These are phyloP conservation scores for Cyberlindnera maclurae DNA, from an alignment of 805 yeast species.

Conservation along the genomic window DNA sequence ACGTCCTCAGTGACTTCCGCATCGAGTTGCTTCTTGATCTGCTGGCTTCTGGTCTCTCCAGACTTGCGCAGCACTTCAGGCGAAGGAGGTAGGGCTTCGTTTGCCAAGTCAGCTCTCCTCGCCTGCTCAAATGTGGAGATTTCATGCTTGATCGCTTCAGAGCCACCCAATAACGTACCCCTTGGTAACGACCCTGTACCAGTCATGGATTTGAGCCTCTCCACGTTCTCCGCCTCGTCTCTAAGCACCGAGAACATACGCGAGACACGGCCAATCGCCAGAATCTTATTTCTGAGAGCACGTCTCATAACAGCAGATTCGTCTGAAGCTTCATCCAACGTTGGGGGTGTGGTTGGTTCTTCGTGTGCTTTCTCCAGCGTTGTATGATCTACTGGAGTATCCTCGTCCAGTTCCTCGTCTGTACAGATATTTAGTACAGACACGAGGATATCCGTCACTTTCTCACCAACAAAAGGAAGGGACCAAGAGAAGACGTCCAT, in stretches of 20 bases:
- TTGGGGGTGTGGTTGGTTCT: neutral
- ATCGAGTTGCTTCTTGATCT: constrained; percentile 31
- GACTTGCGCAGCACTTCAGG: constrained; percentile 45
- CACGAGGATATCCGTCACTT: constrained; percentile 88
- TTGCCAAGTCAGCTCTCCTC: constrained; percentile 64
- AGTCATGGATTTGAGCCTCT: constrained; percentile 63
- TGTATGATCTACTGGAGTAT: constrained; percentile 38
- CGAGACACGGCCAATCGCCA: constrained; percentile 94
- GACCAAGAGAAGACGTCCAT: constrained; percentile 99
- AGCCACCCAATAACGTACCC: constrained; percentile 78
- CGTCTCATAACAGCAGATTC: constrained; percentile 30
- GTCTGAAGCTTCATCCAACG: constrained; percentile 4
- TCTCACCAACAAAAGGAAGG: constrained; percentile 93
- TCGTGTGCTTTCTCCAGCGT: constrained; percentile 7
- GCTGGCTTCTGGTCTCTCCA: constrained; percentile 38
- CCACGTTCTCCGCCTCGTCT: constrained; percentile 81
- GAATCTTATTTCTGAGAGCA: constrained; percentile 75
- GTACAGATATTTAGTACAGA: constrained; percentile 89
- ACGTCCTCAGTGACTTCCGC: constrained; percentile 20
- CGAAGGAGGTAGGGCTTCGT: constrained; percentile 86
- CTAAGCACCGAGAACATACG: constrained; percentile 86
- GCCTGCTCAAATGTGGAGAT: constrained; percentile 79
- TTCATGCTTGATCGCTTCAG: constrained; percentile 67
- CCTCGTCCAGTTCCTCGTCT: constrained; percentile 86
- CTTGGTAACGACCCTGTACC: constrained; percentile 72